A percentile compares a stretch with the other conserved stretches of the same genome.
Evolutionary conservation across 768 basidiomycete genomes (phyloP).

Genomic region (Mycena pura): DNA sequence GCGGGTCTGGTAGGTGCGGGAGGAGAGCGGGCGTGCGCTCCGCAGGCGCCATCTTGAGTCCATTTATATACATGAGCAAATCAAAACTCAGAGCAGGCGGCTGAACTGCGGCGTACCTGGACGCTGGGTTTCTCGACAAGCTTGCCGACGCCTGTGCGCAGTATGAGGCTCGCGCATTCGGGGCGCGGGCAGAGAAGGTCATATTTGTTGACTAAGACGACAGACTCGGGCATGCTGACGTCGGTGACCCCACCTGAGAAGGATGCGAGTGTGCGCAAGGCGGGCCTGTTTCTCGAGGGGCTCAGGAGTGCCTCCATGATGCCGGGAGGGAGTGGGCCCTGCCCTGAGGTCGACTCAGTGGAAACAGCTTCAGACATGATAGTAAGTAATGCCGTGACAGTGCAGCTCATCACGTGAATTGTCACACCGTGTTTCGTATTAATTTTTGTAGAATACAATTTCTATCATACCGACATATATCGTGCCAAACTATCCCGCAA

Average conservation of each 20-base stretch:
- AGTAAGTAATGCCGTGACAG: neutral
- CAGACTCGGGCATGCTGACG: slow-evolving; percentile 35
- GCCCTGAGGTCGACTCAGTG: neutral
- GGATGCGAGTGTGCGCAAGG: slow-evolving; percentile 45
- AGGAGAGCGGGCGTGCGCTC: slow-evolving; percentile 50
- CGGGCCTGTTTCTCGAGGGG: slow-evolving; percentile 41
- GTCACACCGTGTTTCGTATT: slow-evolving; percentile 3
- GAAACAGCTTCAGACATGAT: slow-evolving; percentile 1
- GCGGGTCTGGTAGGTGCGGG: slow-evolving; percentile 60
- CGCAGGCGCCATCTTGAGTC: slow-evolving; percentile 59
- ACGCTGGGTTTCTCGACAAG: slow-evolving; percentile 65
- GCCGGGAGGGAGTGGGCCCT: slow-evolving; percentile 43
- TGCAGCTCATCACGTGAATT: neutral
- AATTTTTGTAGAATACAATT: slow-evolving; percentile 20
- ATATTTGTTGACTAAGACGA: slow-evolving; percentile 56
- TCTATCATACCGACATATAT: slow-evolving; percentile 74
- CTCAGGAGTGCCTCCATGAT: slow-evolving; percentile 61
- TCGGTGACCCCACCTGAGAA: slow-evolving; percentile 54
- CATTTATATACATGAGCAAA: slow-evolving; percentile 34
- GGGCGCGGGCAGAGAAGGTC: slow-evolving; percentile 72
- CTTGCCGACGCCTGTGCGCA: slow-evolving; percentile 63
- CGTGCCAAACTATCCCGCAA: slow-evolving; percentile 67
- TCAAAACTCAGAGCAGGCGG: neutral
- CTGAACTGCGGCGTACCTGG: slow-evolving; percentile 47
- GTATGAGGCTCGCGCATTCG: slow-evolving; percentile 74